Percentiles rank a stretch among this genome's conserved stretches.
Conservation (phyloP, 495 filamentous ascomycete genomes). For the Aspergillus sclerotiicarbonarius region DNA sequence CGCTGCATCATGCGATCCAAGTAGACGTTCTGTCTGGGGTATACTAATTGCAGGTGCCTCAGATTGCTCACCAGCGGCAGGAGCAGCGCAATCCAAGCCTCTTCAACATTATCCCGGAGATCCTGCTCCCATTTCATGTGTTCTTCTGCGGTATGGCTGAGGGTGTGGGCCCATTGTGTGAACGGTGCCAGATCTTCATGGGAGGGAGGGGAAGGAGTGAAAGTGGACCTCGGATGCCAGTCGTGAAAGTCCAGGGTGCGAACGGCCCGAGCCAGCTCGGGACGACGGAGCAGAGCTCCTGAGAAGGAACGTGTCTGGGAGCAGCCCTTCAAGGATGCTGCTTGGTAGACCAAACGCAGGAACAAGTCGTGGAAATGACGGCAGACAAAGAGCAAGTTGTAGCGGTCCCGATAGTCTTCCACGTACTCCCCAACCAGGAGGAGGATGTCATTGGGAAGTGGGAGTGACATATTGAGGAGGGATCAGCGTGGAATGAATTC, state of each 20-base stretch:
- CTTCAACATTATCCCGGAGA: constrained; percentile 22
- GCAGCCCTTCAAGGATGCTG: constrained; percentile 21
- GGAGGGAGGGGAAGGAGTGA: neutral
- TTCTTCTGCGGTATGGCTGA: constrained; percentile 25
- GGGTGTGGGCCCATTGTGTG: constrained; percentile 6
- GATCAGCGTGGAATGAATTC: neutral
- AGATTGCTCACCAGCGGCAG: constrained; percentile 30
- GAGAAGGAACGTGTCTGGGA: constrained; percentile 24
- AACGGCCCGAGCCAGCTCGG: constrained; percentile 27
- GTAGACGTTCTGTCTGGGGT: constrained; percentile 20
- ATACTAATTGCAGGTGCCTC: constrained; percentile 23
- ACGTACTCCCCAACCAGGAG: constrained; percentile 31
- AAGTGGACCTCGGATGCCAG: constrained; percentile 16
- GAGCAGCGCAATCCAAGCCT: constrained; percentile 34
- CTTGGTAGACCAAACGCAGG: constrained; percentile 26
- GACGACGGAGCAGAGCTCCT: constrained; percentile 19
- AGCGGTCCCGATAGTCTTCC: constrained; percentile 27
- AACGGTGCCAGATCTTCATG: constrained; percentile 15
- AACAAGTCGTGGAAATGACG: constrained; percentile 33
- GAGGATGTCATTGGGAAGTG: constrained; percentile 33
- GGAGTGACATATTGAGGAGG: neutral
- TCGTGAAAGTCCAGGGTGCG: constrained; percentile 24
- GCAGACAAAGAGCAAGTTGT: constrained; percentile 33
- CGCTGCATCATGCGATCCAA: constrained; percentile 25
- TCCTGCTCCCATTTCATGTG: constrained; percentile 24